Base-by-base conservation (phyloP, 106 monocot species). In the Dendrobium huoshanense region DNA sequence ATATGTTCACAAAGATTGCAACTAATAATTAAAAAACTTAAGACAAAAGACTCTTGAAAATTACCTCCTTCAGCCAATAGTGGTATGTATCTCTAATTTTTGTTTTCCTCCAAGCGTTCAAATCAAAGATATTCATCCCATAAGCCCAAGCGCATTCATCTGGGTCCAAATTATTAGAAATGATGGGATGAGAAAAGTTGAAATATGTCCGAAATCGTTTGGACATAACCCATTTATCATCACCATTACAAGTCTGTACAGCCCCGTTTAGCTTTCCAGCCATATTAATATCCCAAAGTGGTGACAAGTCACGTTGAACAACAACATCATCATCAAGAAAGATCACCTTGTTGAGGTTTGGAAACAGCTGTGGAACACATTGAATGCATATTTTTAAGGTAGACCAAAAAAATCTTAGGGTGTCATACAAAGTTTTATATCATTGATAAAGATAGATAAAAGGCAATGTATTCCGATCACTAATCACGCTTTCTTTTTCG, bases 281-380 rank as follows among this genome's bases (percentile, higher is more conserved):
- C 55, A 96, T 90, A 78, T 94, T 87, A 51, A 96, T 88, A 4
- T 90, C 85, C 88, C 91, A 96, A 16, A 94, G 75, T 25, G 87
- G 86, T 19, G 88, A 87, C 45, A 96, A 83, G 77, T 96, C 96
- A 18, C 80, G 88, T 45, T 96, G 94, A 79, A 94, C 72, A 15
- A 96, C 96, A 67, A 96, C 87, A 80, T 93, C 96, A 85, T 96
- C 96, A 77, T 96, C 96, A 67, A 94, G 91, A 86, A 96, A 96
- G 1, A 96, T 88, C 81, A 96, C 94, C 80, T 94, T 96, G 80
- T 87, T 89, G 48, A 96, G 88, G 79, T 82, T 86, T 55, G 96
- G 96, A 79, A 94, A 96, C 7, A 96, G 83, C 94, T 96, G 92
- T 81, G 20, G n/a, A 61, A 61, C 19, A 22, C 61, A 61, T 61